These are phyloP conservation scores for Fusarium sp. DNA, from an alignment of 2,329 filamentous ascomycete species.

Conservation along the genomic window DNA sequence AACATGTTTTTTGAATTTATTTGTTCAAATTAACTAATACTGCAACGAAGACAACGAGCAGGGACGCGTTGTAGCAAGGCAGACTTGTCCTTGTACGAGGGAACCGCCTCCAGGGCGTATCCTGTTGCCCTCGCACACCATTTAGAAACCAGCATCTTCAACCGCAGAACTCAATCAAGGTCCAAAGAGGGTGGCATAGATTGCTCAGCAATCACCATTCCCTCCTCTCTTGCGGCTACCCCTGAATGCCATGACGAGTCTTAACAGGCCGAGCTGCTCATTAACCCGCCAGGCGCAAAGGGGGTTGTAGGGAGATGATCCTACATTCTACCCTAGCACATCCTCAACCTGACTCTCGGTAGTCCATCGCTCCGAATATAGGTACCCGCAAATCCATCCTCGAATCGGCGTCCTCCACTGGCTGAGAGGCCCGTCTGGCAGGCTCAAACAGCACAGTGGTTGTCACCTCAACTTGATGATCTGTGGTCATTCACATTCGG, in stretches of 20 bases:
- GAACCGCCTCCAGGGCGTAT: conserved; percentile 50
- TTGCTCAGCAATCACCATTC: conserved; percentile 43
- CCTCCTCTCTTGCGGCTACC: conserved; percentile 37
- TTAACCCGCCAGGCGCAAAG: conserved; percentile 21
- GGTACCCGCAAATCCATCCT: conserved; percentile 32
- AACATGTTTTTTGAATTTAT: conserved; percentile 43
- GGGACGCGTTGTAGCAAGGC: conserved; percentile 54
- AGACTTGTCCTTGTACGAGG: conserved; percentile 54
- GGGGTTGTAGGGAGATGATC: conserved; percentile 49
- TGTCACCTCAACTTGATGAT: conserved; percentile 38
- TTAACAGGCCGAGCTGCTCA: conserved; percentile 41
- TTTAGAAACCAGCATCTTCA: conserved; percentile 55
- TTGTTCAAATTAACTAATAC: conserved; percentile 60
- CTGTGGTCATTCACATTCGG: conserved; percentile 27
- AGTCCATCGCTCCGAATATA: conserved; percentile 27
- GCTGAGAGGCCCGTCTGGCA: conserved; percentile 45
- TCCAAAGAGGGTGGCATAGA: conserved; percentile 36
- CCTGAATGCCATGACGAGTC: conserved; percentile 12
- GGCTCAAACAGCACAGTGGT: conserved; percentile 31
- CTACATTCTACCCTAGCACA: conserved; percentile 45
- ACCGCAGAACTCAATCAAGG: conserved; percentile 35
- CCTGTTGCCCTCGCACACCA: conserved; percentile 45
- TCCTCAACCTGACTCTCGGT: conserved; percentile 30
- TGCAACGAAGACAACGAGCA: conserved; percentile 57
- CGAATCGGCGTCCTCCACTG: conserved; percentile 42